Conservation (phyloP, 2,329 filamentous ascomycete genomes). For the Diplodia intermedia region DNA sequence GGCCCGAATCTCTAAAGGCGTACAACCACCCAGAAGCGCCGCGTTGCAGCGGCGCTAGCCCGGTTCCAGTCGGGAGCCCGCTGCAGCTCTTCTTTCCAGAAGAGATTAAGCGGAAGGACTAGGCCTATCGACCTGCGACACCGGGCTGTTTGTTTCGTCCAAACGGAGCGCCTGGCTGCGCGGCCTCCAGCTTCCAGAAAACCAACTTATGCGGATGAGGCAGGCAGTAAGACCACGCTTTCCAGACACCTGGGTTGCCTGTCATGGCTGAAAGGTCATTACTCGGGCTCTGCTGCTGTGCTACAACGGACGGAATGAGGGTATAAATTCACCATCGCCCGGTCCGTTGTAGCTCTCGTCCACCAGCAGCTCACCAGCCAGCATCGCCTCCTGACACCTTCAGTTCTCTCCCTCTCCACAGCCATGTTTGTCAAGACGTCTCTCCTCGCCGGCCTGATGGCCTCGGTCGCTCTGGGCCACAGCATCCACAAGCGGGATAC, state of each 20-base stretch:
- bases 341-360: neutral
- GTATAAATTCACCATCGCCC: constrained; percentile 16
- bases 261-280: constrained; percentile 3
- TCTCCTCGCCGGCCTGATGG: constrained; percentile 13
- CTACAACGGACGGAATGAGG: neutral
- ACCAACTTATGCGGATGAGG: constrained; percentile 20
- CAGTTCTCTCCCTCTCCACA: neutral
- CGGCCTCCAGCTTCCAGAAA: neutral
- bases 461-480: constrained; percentile 13
- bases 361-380: constrained; percentile 20
- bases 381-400: neutral
- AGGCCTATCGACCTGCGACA: constrained; percentile 9
- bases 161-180: neutral
- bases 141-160: constrained; percentile 4
- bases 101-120: constrained; percentile 17
- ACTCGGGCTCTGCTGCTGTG: constrained; percentile 9
- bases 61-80: neutral
- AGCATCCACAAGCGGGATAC: constrained; percentile 17
- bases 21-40: constrained; percentile 13
- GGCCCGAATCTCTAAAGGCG: constrained; percentile 14
- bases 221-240: constrained; percentile 9
- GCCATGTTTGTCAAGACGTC: constrained; percentile 20
- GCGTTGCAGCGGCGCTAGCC: constrained; percentile 2
- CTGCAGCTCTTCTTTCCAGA: neutral
- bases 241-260: constrained; percentile 18